Evolutionary conservation across 805 yeast genomes (phyloP).

Genomic region (Cyberlindnera xylosilytica): DNA sequence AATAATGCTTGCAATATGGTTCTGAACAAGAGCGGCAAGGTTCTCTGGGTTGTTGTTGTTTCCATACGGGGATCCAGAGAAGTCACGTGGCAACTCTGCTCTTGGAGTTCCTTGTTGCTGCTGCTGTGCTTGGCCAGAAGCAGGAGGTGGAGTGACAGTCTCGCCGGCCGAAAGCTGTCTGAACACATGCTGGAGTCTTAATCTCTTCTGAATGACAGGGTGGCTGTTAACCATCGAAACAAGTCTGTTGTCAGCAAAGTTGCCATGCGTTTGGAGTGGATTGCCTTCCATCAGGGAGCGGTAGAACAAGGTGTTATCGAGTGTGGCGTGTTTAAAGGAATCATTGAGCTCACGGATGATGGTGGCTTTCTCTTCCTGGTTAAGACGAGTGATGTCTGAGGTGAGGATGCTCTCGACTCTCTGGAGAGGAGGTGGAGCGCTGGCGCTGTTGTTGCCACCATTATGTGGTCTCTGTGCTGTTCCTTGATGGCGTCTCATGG

Average conservation of each 20-base stretch:
- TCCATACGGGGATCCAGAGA: too few relatives aligned
- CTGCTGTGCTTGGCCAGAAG: too few relatives aligned
- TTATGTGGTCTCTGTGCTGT: too few relatives aligned
- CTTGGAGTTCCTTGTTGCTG: too few relatives aligned
- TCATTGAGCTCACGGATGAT: not conserved
- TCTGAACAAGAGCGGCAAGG: too few relatives aligned
- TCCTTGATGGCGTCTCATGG: too few relatives aligned
- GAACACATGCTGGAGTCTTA: not conserved
- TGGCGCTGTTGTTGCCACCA: too few relatives aligned
- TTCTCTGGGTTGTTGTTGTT: not conserved
- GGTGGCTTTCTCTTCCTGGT: not conserved
- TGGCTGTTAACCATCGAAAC: not conserved
- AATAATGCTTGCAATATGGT: too few relatives aligned
- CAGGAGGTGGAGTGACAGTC: not conserved
- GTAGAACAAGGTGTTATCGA: not conserved
- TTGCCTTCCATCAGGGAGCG: not conserved
- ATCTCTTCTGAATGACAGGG: not conserved
- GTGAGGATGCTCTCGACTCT: not conserved
- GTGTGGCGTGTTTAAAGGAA: not conserved
- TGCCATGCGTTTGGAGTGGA: not conserved
- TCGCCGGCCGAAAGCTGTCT: not conserved
- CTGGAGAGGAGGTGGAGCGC: too few relatives aligned
- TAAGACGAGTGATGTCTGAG: not conserved
- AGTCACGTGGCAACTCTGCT: too few relatives aligned
- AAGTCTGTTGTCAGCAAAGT: not conserved